Conservation (phyloP, 179 eudicot species). For the Spinacia oleracea region DNA sequence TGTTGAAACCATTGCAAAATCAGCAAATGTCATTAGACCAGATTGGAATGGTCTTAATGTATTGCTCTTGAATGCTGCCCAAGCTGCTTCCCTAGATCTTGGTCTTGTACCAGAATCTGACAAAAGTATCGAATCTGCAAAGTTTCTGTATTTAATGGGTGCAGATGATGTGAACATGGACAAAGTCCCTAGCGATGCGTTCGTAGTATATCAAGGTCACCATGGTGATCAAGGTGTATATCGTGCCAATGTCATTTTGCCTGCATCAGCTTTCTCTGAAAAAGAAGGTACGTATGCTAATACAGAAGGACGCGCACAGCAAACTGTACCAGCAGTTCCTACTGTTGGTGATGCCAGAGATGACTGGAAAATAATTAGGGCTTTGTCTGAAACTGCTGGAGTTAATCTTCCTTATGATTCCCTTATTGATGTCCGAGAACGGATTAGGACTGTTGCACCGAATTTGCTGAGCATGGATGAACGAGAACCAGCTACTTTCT, state of each 20-base stretch:
- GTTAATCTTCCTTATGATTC: constrained; percentile 71
- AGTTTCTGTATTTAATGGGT: constrained; percentile 87
- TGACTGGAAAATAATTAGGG: constrained; percentile 94
- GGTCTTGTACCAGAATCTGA: constrained; percentile 86
- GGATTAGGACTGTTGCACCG: constrained; percentile 82
- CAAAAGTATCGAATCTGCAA: constrained; percentile 70
- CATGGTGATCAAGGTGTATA: constrained; percentile 89
- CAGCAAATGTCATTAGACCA: constrained; percentile 63
- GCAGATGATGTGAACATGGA: constrained; percentile 82
- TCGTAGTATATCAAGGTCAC: constrained; percentile 99
- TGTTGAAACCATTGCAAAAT: constrained; percentile 64
- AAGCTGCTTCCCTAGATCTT: constrained; percentile 93
- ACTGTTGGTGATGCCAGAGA: constrained; percentile 97
- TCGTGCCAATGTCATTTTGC: constrained; percentile 92
- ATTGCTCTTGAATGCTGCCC: constrained; percentile 84
- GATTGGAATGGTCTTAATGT: constrained; percentile 94
- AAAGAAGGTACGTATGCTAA: constrained; percentile 89
- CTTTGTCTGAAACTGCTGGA: constrained; percentile 86
- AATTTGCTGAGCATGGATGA: constrained; percentile 75
- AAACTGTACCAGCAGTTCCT: constrained; percentile 89
- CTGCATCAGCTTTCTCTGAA: constrained; percentile 86
- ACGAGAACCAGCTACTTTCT: constrained; percentile 69
- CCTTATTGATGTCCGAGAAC: constrained; percentile 51
- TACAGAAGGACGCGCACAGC: constrained; percentile 84
- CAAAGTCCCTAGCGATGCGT: constrained; percentile 77